Base-by-base conservation (phyloP, 768 basidiomycete species). In the Lactarius sanguifluus region DNA sequence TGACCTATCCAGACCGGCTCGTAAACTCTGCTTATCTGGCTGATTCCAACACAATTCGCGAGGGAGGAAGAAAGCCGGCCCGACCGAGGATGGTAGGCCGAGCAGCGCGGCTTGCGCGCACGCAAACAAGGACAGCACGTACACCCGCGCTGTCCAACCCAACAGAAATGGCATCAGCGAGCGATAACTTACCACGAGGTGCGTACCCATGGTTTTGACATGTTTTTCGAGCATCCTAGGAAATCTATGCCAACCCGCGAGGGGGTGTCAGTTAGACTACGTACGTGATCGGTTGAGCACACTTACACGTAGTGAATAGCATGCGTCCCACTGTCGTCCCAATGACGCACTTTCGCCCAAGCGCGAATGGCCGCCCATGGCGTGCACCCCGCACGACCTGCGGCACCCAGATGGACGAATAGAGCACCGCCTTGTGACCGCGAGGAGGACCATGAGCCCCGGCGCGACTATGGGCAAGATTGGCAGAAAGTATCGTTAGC, bases 201-300 rank as follows among this genome's bases (percentile, higher is more conserved):
- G 92, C 81, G 66, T n/a, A n/a, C n/a, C n/a, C n/a, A 28, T 28
- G 28, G 28, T 28, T 96, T 93, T 64, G 96, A 81, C 6, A 96
- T 89, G 72, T 96, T 97, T 73, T 86, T 86, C 0, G 93, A 90
- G 73, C 91, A 96, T 1, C 82, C 82, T 73, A 95, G 78, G 70
- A 91, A 91, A 73, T 96, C 94, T 96, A 69, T 5, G 34, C 15
- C 60, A 62, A n/a, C 20, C 12, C 10, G 38, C 18, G 5, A 45
- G 10, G 3, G 28, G 3, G 28, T 40, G 25, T 56, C 66, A 28
- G 28, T 3, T 16, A 71, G 62, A 56, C 25, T 28, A 28, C 18
- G 34, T 9, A 15, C 28, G 47, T 13, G 38, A 59, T 6, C 28
- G 16, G 28, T 57, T 10, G 38, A 61, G 6, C 30, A 0, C 12